Evolutionary conservation across 805 yeast genomes (phyloP).

Genomic region (Nakazawaea pomicola): DNA sequence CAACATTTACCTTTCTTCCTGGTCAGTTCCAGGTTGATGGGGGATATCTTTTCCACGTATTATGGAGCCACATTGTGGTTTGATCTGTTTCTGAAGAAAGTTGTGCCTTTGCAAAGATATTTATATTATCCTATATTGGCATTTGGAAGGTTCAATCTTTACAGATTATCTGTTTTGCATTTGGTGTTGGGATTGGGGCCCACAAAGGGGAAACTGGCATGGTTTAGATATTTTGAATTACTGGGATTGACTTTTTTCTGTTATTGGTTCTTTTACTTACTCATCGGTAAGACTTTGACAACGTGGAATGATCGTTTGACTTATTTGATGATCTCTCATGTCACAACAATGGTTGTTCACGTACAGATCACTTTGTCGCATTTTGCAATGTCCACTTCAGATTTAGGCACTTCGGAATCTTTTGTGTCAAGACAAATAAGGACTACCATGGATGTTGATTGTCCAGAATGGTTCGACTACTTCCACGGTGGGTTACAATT

Average conservation of each 20-base stretch:
- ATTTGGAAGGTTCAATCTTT: slow-evolving; percentile 83
- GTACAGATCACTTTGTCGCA: slow-evolving; percentile 88
- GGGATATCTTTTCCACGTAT: slow-evolving; percentile 71
- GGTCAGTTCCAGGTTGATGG: slow-evolving; percentile 66
- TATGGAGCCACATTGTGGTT: slow-evolving; percentile 65
- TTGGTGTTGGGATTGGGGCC: slow-evolving; percentile 77
- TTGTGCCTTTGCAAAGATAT: slow-evolving; percentile 63
- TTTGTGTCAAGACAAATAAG: slow-evolving; percentile 77
- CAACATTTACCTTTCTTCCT: slow-evolving; percentile 92
- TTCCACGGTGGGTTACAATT: slow-evolving; percentile 91
- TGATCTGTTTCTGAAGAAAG: slow-evolving; percentile 55
- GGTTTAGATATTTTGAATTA: slow-evolving; percentile 78
- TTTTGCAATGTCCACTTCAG: slow-evolving; percentile 91
- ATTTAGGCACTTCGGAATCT: slow-evolving; percentile 74
- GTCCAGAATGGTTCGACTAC: slow-evolving; percentile 89
- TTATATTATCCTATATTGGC: slow-evolving; percentile 73
- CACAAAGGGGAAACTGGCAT: slow-evolving; percentile 73
- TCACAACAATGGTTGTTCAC: slow-evolving; percentile 87
- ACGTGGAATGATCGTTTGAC: slow-evolving; percentile 48
- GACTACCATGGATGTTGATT: slow-evolving; percentile 93
- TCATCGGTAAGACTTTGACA: slow-evolving; percentile 47
- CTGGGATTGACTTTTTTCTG: slow-evolving; percentile 64
- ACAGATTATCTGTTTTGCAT: slow-evolving; percentile 77
- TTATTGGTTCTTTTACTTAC: slow-evolving; percentile 76
- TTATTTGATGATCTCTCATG: slow-evolving; percentile 68